Base-by-base conservation (phyloP, 345 rosid genomes). In the Erodium maritimum region DNA sequence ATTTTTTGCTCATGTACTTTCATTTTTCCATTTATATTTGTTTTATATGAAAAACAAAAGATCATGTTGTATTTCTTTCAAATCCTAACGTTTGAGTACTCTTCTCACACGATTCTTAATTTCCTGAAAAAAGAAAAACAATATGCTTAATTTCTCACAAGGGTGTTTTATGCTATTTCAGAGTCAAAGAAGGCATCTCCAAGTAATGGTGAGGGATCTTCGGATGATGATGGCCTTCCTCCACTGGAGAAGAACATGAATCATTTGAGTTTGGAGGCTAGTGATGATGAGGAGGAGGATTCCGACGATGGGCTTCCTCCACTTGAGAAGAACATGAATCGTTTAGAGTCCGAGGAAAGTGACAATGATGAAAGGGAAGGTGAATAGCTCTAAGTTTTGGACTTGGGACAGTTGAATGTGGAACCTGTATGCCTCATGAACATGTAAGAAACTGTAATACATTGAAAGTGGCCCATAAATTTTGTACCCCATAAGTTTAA, bases 231-330 rank as follows among this genome's bases (percentile, higher is more conserved):
- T 18, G 90, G 81, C 29, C 90, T 90, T 63, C 99, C 95, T 21
- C 96, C 97, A 50, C 77, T 87, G 1, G 88, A 85, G 75, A 94
- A 80, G 73, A 87, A 90, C 62, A 67, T 80, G 79, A 94, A 87
- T 77, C 97, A 87, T 75, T 51, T 85, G 64, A 67, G 61, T 63
- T 50, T 81, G 50, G 29, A 64, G 22, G 95, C 78, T 52, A 85
- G 83, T 58, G 90, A 87, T 17, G 83, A 80, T 0, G 84, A 80
- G 8, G 37, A 29, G 2, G 37, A 29, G 5, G 78, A 74, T 11
- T 83, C 88, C 5, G 95, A 87, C 8, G 85, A 82, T 18, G 90
- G 81, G 37, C 90, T 90, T 63, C 99, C 95, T 21, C 96, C 97
- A 50, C 77, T 87, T 2, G 88, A 85, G 75, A 94, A 80, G 73